Evolutionary conservation across 2,329 filamentous ascomycete species (phyloP), one percentile per base, ranked within the genome.

Genomic region (Sporothrix brunneoviolacea): DNA sequence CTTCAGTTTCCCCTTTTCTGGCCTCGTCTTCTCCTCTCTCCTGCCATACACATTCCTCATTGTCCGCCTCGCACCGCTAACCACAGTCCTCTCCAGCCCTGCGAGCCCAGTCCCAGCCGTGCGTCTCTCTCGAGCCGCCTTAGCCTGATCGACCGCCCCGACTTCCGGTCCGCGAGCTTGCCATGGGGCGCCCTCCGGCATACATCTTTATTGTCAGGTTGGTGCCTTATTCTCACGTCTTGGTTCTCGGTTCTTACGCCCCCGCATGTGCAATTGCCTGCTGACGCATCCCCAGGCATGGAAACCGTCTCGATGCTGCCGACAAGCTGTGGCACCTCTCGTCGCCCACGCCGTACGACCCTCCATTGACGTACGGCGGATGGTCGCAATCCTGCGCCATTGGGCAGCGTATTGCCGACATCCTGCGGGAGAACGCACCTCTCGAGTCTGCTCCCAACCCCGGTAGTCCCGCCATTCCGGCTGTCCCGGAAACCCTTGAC

Each of bases 311-410:
- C 52, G 93, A 98, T 67, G 89, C 89, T 50, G 90, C 91, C 55
- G 91, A 98, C 74, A 90, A 91, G 65, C 82, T 88, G 66, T 98
- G 93, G 93, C 89, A 96, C 67, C 77, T 95, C 49, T 86, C 87
- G 27, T 95, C 93, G 6, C 87, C 91, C 1, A 91, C 89, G 6
- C 93, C 93, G 2, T 98, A 97, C 73, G 91, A 98, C 58, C 88
- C 93, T 58, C 93, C 93, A 44, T 76, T 98, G 52, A 95, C 91
- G 3, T 97, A 96, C 64, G 88, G 88, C 59, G 93, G 93, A 57
- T 96, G 93, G 86, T 80, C 84, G 13, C 93, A 97, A 67, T 84
- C 87, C 48, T 83, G 86, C 59, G 81, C 84, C 5, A 79, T 96
- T 21, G 93, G 93, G 15, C 76, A 83, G 54, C 83, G 89, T 54